These are phyloP conservation scores for Mrakia frigida DNA, from an alignment of 768 basidiomycete genomes.

Conservation along the genomic window DNA sequence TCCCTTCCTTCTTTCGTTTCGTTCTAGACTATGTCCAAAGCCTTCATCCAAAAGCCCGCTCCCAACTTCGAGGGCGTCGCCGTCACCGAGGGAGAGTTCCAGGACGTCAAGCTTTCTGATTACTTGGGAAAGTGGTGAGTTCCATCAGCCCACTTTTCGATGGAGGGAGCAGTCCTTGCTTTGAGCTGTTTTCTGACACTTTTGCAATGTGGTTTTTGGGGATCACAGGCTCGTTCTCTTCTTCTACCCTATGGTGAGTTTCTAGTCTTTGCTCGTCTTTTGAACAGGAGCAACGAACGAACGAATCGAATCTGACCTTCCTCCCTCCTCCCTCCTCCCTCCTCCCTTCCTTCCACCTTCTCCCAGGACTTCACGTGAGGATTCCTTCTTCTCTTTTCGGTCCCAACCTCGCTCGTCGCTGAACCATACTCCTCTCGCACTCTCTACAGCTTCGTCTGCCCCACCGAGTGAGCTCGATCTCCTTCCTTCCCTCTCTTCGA, in stretches of 20 bases:
- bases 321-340: too few relatives aligned
- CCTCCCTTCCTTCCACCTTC: neutral
- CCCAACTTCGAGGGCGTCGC: constrained; percentile 48
- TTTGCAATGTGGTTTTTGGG: neutral
- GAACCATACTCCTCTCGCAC: neutral
- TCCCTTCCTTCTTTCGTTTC: neutral
- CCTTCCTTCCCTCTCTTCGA: neutral
- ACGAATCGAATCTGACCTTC: neutral
- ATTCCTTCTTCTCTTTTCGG: neutral
- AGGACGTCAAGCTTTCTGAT: constrained; percentile 66
- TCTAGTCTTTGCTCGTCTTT: too few relatives aligned
- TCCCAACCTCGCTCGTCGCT: neutral
- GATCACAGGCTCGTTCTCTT: constrained; percentile 76
- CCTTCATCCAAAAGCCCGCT: constrained; percentile 29
- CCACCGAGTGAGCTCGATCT: constrained; percentile 13
- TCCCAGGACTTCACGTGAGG: constrained; percentile 23
- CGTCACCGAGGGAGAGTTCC: constrained; percentile 71
- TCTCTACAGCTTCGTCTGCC: constrained; percentile 10
- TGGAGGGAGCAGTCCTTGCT: too few relatives aligned
- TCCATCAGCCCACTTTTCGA: constrained; percentile 50
- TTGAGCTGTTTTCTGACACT: neutral
- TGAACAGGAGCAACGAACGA: neutral
- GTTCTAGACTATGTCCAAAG: constrained; percentile 28
- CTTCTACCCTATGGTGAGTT: constrained; percentile 78
- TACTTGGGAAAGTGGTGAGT: constrained; percentile 84